Evolutionary conservation across 2,329 filamentous ascomycete species (phyloP), one percentile per base, ranked within the genome.

Genomic region (Trichophyton equinum): DNA sequence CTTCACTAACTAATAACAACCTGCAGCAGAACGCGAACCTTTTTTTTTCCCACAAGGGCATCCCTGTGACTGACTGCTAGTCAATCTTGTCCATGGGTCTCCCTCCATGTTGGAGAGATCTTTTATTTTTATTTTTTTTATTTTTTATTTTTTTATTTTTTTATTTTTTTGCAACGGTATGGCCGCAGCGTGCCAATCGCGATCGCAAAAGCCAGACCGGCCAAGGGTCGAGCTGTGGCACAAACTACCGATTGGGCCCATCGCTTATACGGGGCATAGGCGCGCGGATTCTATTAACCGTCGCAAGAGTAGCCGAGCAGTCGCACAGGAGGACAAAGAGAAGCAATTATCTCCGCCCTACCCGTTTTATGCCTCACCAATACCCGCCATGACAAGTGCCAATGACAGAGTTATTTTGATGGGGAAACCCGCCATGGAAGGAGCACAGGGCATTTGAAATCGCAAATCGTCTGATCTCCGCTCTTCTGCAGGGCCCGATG

Each of bases 151-250:
- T n/a, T n/a, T n/a, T n/a, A n/a, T n/a, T n/a, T n/a, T n/a, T n/a
- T n/a, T n/a, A n/a, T 55, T 27, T 25, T 36, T 55, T 18, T 36
- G 36, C 49, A 55, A 55, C 49, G 49, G 49, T 15, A 55, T 27
- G 27, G 49, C 49, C 49, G 49, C 49, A 55, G 49, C 49, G 15
- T 55, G 49, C 49, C 49, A 55, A 55, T 55, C 49, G 49, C 49
- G 49, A 55, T 55, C 30, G 49, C 27, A 36, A n/a, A 53, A 55
- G 49, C 49, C 49, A 55, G 49, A 9, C 49, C 7, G 30, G 33
- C 33, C 49, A 11, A 55, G 49, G 30, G 13, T 55, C 15, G 33
- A 55, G 49, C n/a, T 55, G 49, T 55, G 49, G 49, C 27, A 55
- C 49, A 55, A 27, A 13, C n/a, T 33, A 55, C 49, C 15, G 49